phyloP scores from a whole-genome alignment of 202 grass and related monocot species.

The Panicum virgatum region DNA sequence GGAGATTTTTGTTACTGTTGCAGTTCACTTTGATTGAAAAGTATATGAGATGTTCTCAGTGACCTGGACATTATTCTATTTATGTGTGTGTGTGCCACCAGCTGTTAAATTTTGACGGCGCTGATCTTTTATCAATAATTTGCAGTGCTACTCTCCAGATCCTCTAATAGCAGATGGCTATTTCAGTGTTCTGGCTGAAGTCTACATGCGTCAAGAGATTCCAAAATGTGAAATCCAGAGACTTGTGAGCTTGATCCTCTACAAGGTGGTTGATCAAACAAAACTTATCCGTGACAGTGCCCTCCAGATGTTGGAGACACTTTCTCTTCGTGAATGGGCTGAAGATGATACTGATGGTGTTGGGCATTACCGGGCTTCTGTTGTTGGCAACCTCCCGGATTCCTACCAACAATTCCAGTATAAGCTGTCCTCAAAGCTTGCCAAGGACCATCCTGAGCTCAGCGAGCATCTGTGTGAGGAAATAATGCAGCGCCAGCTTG shows the following conservation, averaged over 20 bases:
- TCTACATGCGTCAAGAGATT: conserved; percentile 98
- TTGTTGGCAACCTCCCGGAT: conserved; percentile 98
- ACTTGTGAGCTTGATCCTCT: conserved; percentile 93
- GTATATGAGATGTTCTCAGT: conserved; percentile 2
- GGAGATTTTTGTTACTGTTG: neutral
- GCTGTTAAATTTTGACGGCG: conserved; percentile 30
- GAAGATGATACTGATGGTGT: conserved; percentile 83
- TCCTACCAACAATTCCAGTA: conserved; percentile 99
- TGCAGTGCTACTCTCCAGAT: conserved; percentile 92
- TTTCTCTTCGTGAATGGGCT: conserved; percentile 94
- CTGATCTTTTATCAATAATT: conserved; percentile 38
- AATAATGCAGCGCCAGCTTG: conserved; percentile 99
- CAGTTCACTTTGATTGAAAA: conserved; percentile 25
- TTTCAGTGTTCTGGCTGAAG: conserved; percentile 97
- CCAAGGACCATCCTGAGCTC: conserved; percentile 98
- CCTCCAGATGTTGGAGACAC: conserved; percentile 97
- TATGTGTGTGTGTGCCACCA: conserved; percentile 1
- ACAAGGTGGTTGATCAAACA: conserved; percentile 97
- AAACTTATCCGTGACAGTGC: conserved; percentile 91
- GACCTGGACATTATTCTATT: conserved; percentile 8
- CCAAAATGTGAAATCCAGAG: conserved; percentile 94
- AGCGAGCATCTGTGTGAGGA: conserved; percentile 85
- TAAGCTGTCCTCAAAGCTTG: conserved; percentile 90
- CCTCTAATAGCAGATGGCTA: conserved; percentile 90
- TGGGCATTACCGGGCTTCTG: conserved; percentile 88